Evolutionary conservation across 2,329 filamentous ascomycete species (phyloP).

Genomic region (Aspergillus luchuensis): DNA sequence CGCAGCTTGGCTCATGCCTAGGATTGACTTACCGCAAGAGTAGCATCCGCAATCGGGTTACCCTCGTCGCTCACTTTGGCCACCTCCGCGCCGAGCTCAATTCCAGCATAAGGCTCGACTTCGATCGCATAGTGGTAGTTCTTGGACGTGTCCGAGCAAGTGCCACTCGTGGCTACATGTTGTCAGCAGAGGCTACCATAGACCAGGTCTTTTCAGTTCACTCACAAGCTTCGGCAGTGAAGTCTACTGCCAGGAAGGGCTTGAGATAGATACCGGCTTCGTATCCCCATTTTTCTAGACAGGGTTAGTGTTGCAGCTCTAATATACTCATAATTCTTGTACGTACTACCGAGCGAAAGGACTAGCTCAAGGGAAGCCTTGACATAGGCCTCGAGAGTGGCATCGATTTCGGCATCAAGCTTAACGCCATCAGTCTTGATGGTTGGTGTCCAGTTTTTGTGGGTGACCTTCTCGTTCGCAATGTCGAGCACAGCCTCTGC

Average conservation of each 20-base stretch:
- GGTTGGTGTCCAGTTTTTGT: conserved; percentile 19
- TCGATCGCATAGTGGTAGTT: conserved; percentile 9
- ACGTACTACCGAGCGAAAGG: conserved; percentile 17
- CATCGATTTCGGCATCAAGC: conserved; percentile 21
- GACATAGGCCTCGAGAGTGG: conserved; percentile 14
- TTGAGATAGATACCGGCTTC: conserved; percentile 22
- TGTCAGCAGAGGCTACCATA: conserved; percentile 5
- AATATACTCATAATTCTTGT: not conserved
- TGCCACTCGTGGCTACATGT: conserved; percentile 14
- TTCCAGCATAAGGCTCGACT: conserved; percentile 14
- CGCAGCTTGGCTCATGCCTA: not conserved
- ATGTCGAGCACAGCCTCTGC: conserved; percentile 26
- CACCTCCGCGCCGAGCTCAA: conserved; percentile 18
- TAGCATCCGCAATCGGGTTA: conserved; percentile 11
- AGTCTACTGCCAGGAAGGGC: conserved; percentile 17
- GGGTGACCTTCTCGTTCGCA: conserved; percentile 17
- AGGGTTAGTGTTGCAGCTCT: not conserved
- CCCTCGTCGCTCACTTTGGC: conserved; percentile 12
- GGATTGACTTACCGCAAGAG: conserved; percentile 16
- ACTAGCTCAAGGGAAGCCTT: conserved; percentile 20
- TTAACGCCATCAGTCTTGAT: conserved; percentile 14
- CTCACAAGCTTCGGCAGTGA: conserved; percentile 20
- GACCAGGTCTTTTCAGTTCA: not conserved
- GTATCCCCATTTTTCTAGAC: conserved; percentile 18
- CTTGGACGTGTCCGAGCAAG: conserved; percentile 5